Evolutionary conservation across 2,329 filamentous ascomycete species (phyloP).

Genomic region (Pestalotiopsis sp.): DNA sequence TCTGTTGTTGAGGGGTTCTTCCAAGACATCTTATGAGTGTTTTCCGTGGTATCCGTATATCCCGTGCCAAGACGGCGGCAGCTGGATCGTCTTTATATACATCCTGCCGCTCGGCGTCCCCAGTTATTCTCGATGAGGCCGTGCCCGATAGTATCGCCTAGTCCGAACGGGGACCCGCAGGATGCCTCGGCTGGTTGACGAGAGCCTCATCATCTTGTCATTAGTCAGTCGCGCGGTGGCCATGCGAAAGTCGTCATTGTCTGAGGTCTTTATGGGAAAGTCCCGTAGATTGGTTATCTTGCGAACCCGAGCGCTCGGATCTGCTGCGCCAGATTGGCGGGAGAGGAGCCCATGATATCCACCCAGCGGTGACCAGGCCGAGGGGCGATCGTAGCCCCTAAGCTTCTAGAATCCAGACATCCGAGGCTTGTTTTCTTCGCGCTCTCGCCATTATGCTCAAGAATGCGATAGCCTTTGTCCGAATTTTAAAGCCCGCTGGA

Average conservation of each 20-base stretch:
- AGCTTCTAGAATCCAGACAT: background rate
- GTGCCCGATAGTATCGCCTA: background rate
- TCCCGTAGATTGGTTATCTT: background rate
- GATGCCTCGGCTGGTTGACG: conserved; percentile 3
- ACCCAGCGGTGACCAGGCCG: background rate
- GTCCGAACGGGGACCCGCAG: conserved; percentile 1
- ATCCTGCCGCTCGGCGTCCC: background rate
- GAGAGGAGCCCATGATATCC: background rate
- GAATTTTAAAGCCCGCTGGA: background rate
- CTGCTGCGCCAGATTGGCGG: background rate
- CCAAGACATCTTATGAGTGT: conserved; percentile 20
- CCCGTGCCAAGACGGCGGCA: background rate
- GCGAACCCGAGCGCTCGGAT: background rate
- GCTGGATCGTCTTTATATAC: background rate
- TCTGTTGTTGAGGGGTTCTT: conserved; percentile 21
- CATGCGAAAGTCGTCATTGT: background rate
- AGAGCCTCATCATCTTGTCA: background rate
- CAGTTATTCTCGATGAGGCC: conserved; percentile 7
- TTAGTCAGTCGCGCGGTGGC: background rate
- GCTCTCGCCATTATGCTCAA: background rate
- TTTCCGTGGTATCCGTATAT: background rate
- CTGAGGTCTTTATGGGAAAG: background rate
- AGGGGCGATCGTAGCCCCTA: background rate
- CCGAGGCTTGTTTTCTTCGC: background rate
- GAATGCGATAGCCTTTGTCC: background rate